Evolutionary conservation across 805 yeast genomes (phyloP).

Genomic region (Kluyveromyces siamensis): DNA sequence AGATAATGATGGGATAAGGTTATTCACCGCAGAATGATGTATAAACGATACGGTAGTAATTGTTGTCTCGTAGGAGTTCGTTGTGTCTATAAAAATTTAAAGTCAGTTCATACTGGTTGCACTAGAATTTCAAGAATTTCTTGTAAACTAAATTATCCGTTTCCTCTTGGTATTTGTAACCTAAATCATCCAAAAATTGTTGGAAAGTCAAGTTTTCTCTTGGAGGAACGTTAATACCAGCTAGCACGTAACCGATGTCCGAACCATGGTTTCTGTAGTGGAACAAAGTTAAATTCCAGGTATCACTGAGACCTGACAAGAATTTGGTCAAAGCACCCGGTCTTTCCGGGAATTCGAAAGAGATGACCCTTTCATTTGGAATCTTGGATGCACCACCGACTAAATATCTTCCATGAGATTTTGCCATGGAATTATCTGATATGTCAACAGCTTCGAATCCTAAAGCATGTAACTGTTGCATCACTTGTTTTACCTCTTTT

Average conservation of each 20-base stretch:
- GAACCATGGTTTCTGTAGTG: conserved; percentile 96
- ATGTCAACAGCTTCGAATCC: conserved; percentile 78
- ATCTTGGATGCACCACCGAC: conserved; percentile 85
- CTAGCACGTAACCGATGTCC: conserved; percentile 85
- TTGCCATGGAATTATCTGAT: conserved; percentile 89
- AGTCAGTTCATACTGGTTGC: not conserved
- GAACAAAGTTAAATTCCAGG: conserved; percentile 91
- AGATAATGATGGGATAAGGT: too few species aligned
- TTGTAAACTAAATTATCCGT: conserved; percentile 80
- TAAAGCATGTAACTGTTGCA: conserved; percentile 45
- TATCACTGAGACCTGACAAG: conserved; percentile 56
- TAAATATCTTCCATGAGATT: conserved; percentile 89
- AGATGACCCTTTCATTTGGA: conserved; percentile 64
- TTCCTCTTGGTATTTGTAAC: conserved; percentile 73
- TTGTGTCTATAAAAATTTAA: too few species aligned
- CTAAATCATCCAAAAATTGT: conserved; percentile 57
- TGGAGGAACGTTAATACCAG: conserved; percentile 81
- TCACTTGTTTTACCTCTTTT: conserved; percentile 60
- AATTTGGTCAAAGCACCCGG: conserved; percentile 90
- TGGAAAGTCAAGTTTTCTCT: conserved; percentile 57
- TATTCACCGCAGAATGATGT: too few species aligned
- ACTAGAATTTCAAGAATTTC: conserved; percentile 48
- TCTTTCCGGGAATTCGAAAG: conserved; percentile 94
- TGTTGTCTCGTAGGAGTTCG: too few species aligned
- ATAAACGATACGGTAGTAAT: too few species aligned